These are phyloP conservation scores for Penicillium salamii DNA, from an alignment of 495 filamentous ascomycete species.

Conservation along the genomic window DNA sequence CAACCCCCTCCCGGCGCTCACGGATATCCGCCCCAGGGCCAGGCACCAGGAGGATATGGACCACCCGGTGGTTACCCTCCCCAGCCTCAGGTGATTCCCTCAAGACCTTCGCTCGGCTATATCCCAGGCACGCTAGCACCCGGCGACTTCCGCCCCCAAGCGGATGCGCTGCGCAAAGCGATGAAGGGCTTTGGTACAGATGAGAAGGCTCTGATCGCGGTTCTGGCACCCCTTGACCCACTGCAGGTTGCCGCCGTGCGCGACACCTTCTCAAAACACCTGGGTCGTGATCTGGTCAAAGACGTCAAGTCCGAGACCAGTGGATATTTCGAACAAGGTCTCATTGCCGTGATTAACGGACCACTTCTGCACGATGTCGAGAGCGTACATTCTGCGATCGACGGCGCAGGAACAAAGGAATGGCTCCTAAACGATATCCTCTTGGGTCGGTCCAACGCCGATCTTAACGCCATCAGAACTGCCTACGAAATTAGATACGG, in stretches of 20 bases:
- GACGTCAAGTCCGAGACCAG: slow-evolving; percentile 75
- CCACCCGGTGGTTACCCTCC: slow-evolving; percentile 27
- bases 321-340: slow-evolving; percentile 65
- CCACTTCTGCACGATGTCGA: slow-evolving; percentile 70
- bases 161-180: slow-evolving; percentile 67
- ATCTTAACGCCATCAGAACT: slow-evolving; percentile 75
- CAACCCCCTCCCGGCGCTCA: slow-evolving; percentile 42
- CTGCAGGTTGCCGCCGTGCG: slow-evolving; percentile 69
- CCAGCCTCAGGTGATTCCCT: slow-evolving; percentile 35
- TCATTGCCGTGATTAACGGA: slow-evolving; percentile 72
- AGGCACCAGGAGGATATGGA: slow-evolving; percentile 23
- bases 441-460: slow-evolving; percentile 77
- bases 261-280: slow-evolving; percentile 56
- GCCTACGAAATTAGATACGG: slow-evolving; percentile 66
- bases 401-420: slow-evolving; percentile 83
- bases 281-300: slow-evolving; percentile 63
- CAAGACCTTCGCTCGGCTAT: slow-evolving; percentile 60
- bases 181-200: slow-evolving; percentile 95
- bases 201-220: slow-evolving; percentile 66
- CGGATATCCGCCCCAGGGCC: slow-evolving; percentile 36
- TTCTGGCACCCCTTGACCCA: slow-evolving; percentile 66
- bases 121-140: slow-evolving; percentile 57
- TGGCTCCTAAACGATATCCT: slow-evolving; percentile 80
- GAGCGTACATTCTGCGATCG: slow-evolving; percentile 62
- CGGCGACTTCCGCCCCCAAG: slow-evolving; percentile 62